Evolutionary conservation across 192 early-diverging fungal species (phyloP).

Genomic region (Coemansia sp.): DNA sequence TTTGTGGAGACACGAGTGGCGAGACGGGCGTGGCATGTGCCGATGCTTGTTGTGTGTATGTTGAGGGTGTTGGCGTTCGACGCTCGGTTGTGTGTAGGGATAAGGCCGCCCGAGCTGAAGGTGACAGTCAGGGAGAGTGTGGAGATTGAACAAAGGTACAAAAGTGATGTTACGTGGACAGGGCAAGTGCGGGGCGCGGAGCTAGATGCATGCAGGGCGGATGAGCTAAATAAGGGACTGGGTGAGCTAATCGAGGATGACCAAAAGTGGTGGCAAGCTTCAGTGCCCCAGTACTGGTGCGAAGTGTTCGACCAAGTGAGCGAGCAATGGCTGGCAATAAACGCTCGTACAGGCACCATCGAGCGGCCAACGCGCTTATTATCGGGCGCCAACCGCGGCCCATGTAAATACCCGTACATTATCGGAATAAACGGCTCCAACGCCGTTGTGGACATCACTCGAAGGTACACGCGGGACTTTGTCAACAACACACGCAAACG

Average conservation of each 20-base stretch:
- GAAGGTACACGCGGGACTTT: constrained; percentile 36
- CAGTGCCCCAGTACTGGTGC: constrained; percentile 61
- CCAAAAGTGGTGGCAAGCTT: background rate
- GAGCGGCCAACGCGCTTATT: constrained; percentile 18
- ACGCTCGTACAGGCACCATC: constrained; percentile 26
- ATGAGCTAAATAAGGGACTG: background rate
- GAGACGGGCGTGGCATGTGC: constrained; percentile 37
- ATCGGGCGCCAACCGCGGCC: background rate
- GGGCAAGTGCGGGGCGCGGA: background rate
- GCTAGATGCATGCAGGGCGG: background rate
- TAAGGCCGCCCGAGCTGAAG: constrained; percentile 29
- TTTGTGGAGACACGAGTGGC: constrained; percentile 20
- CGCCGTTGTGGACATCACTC: constrained; percentile 40
- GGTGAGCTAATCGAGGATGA: background rate
- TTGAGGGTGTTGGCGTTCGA: constrained; percentile 38
- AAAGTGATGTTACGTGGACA: background rate
- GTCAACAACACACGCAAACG: constrained; percentile 40
- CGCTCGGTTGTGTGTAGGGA: constrained; percentile 33
- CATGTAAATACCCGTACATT: constrained; percentile 22
- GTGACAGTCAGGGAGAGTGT: constrained; percentile 39
- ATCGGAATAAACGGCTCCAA: constrained; percentile 21
- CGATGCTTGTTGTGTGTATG: constrained; percentile 39
- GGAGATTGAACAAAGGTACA: constrained; percentile 14
- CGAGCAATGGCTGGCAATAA: constrained; percentile 60
- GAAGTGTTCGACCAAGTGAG: constrained; percentile 58